These are phyloP conservation scores for Cercophora newfieldiana DNA, from an alignment of 495 filamentous ascomycete species.

Conservation along the genomic window DNA sequence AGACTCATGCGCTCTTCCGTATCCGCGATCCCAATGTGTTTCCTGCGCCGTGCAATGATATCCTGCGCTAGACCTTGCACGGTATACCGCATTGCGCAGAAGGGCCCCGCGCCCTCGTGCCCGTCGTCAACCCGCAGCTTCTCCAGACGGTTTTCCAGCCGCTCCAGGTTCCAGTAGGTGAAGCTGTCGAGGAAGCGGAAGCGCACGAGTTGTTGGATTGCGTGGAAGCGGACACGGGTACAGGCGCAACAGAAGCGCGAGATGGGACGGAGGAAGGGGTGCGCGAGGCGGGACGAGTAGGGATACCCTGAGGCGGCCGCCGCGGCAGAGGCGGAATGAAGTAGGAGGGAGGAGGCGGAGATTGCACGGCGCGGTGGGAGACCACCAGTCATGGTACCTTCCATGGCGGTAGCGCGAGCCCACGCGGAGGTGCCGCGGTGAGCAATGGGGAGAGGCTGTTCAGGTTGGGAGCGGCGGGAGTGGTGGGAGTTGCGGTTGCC, in stretches of 20 bases:
- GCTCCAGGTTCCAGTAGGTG: conserved; percentile 5
- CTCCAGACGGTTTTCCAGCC: conserved; percentile 9
- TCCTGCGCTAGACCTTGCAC: conserved; percentile 3
- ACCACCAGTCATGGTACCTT: conserved; percentile 4
- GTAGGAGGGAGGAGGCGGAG: background rate
- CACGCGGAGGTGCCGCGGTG: conserved; percentile 1
- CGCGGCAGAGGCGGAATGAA: background rate
- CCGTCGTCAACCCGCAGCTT: conserved; percentile 6
- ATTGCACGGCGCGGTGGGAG: background rate
- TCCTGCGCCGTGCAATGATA: conserved; percentile 3
- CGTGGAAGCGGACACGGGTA: background rate
- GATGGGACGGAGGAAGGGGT: background rate
- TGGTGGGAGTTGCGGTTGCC: background rate
- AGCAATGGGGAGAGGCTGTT: background rate
- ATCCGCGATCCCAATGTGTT: conserved; percentile 5
- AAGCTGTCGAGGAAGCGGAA: conserved; percentile 10
- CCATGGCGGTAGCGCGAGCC: background rate
- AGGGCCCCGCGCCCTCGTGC: background rate
- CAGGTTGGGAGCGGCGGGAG: background rate
- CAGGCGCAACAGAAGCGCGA: background rate
- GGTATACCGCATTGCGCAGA: conserved; percentile 14
- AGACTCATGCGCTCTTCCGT: conserved; percentile 3
- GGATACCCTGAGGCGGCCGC: background rate
- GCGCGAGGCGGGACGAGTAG: background rate
- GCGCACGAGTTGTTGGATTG: background rate